These are phyloP conservation scores for Apium graveolens DNA, from an alignment of 129 eudicot genomes.

Conservation along the genomic window DNA sequence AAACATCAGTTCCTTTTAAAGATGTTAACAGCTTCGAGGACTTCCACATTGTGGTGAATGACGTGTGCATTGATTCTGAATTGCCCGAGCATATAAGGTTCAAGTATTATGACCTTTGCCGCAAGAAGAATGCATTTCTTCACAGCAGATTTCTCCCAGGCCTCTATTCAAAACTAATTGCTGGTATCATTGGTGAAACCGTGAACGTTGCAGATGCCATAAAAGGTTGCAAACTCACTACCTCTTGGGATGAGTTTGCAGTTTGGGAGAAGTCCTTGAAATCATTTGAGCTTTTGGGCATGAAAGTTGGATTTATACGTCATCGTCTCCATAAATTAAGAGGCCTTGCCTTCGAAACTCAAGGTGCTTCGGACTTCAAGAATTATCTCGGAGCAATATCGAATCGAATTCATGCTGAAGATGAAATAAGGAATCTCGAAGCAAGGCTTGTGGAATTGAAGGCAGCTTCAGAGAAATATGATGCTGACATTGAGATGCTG, in stretches of 20 bases:
- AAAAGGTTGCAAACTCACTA: slow-evolving; percentile 42
- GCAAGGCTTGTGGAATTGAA: slow-evolving; percentile 42
- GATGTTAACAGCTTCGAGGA: slow-evolving; percentile 46
- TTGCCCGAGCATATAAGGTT: slow-evolving; percentile 40
- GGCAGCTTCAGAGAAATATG: slow-evolving; percentile 31
- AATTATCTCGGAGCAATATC: slow-evolving; percentile 38
- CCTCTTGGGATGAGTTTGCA: slow-evolving; percentile 40
- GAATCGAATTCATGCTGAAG: slow-evolving; percentile 16
- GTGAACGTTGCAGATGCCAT: slow-evolving; percentile 51
- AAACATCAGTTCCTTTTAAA: slow-evolving; percentile 21
- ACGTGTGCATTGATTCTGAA: slow-evolving; percentile 50
- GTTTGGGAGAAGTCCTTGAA: slow-evolving; percentile 58
- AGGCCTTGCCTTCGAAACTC: slow-evolving; percentile 35
- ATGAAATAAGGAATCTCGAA: slow-evolving; percentile 36
- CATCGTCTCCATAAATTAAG: slow-evolving; percentile 33
- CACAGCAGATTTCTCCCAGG: slow-evolving; percentile 47
- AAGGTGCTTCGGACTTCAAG: slow-evolving; percentile 29
- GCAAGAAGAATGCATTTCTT: slow-evolving; percentile 39
- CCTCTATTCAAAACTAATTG: slow-evolving; percentile 40
- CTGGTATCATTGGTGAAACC: slow-evolving; percentile 57
- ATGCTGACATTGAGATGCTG: slow-evolving; percentile 27
- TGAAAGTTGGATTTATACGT: slow-evolving; percentile 63
- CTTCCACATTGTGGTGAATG: slow-evolving; percentile 47
- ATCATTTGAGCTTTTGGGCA: slow-evolving; percentile 62
- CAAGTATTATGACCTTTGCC: slow-evolving; percentile 51